Evolutionary conservation across 805 yeast genomes (phyloP), one percentile per base, ranked within the genome.

Genomic region (Candida tammaniensis): DNA sequence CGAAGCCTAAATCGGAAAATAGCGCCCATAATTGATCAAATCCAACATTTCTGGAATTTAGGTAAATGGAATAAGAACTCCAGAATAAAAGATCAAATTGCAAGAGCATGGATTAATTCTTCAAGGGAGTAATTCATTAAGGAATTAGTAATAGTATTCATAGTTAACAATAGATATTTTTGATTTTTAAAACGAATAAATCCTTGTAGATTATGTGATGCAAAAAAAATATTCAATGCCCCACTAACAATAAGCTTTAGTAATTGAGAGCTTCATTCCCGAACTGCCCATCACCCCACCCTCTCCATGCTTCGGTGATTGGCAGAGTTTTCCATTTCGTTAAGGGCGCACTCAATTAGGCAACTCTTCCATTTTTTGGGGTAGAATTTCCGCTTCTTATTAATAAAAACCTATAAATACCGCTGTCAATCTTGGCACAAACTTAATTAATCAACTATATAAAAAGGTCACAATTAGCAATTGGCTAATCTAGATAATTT

Each of bases 11-110:
- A 53, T 40, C 33, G 33, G 17, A 42, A 41, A 38, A 27, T 44
- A 12, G 59, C 59, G 11, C 60, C 59, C 1, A 40, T 36, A 8
- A 54, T 50, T 43, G 42, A 33, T 30, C 42, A 39, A 17, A 26
- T 45, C 3, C 62, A 62, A 30, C 85, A 80, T 51, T 76, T 81
- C 47, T 81, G 87, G 87, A 72, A 82, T n/a, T 52, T 80, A 63
- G 85, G 82, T 1, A 39, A 55, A 10, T 81, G 86, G 86, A 30
- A 32, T 7, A 70, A 70, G 4, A 72, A 72, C 38, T 74, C 76
- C 1, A 59, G 54, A 17, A 36, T 76, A 5, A 74, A 69, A 40
- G 84, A 80, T 47, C 70, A 62, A 17, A 69, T 76, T 30, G 78
- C 83, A 2, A 64, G 60, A 33, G 54, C 64, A 23, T 81, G 86